phyloP scores from a whole-genome alignment of 192 early-diverging fungal genomes.

The Dissophora globulifera region DNA sequence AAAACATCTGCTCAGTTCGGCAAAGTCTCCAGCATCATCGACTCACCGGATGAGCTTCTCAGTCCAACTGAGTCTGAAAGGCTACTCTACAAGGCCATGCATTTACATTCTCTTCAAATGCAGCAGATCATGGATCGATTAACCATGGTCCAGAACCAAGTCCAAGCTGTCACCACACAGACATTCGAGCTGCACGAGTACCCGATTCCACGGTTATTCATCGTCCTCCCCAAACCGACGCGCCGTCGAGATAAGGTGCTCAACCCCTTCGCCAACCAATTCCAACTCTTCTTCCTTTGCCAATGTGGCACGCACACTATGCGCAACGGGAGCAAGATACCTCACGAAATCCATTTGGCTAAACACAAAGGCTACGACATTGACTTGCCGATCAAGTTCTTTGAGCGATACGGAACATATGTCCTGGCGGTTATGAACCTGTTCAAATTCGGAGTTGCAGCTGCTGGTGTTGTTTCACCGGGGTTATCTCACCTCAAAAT shows the following conservation, averaged over 20 bases:
- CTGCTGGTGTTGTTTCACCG: not conserved
- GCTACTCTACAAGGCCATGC: not conserved
- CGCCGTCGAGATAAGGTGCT: not conserved
- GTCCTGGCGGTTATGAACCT: not conserved
- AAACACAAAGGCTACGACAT: not conserved
- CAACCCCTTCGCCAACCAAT: slow-evolving; percentile 5
- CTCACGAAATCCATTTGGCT: not conserved
- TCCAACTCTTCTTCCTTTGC: slow-evolving; percentile 13
- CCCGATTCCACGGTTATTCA: slow-evolving; percentile 11
- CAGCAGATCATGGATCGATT: not conserved
- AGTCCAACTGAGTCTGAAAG: too few species aligned
- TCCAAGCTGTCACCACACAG: slow-evolving; percentile 8
- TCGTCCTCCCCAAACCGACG: slow-evolving; percentile 4
- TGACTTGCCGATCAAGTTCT: not conserved
- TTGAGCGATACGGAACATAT: not conserved
- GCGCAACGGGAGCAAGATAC: not conserved
- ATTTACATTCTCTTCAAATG: not conserved
- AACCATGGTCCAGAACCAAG: not conserved
- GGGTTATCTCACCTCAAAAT: not conserved
- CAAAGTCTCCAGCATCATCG: too few species aligned
- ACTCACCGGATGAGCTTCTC: too few species aligned
- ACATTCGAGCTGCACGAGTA: slow-evolving; percentile 13
- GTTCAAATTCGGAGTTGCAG: not conserved
- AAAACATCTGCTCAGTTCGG: too few species aligned
- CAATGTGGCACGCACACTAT: slow-evolving; percentile 6